Evolutionary conservation across 768 basidiomycete species (phyloP).

Genomic region (Tulasnella sp.): DNA sequence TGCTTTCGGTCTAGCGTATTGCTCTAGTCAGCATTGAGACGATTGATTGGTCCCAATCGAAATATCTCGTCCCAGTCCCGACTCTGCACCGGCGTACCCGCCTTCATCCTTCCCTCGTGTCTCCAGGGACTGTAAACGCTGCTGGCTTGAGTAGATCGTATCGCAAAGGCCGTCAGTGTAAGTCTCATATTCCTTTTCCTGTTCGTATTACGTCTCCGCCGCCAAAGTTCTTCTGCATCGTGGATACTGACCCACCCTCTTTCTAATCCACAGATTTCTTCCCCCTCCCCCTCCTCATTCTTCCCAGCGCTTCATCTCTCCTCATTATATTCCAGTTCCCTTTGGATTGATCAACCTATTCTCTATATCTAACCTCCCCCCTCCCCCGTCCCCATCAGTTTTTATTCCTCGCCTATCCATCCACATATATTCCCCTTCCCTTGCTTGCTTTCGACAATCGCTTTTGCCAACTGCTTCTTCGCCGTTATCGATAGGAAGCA

Average conservation of each 20-base stretch:
- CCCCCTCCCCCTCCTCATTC: slow-evolving; percentile 2
- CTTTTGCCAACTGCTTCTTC: neutral
- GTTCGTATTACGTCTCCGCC: neutral
- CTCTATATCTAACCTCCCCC: slow-evolving; percentile 2
- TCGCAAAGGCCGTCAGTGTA: slow-evolving; percentile 4
- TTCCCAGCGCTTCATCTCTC: slow-evolving; percentile 2
- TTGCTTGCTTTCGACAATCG: neutral
- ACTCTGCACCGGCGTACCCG: neutral
- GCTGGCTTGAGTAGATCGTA: neutral
- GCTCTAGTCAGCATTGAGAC: slow-evolving; percentile 1
- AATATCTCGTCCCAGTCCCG: slow-evolving; percentile 1
- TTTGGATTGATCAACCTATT: slow-evolving; percentile 11
- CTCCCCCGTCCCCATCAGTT: neutral
- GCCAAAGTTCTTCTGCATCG: neutral
- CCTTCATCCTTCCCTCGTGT: neutral
- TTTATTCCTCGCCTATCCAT: slow-evolving; percentile 15
- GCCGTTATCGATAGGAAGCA: neutral
- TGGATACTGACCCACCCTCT: neutral
- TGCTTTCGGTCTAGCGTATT: neutral
- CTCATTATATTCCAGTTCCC: neutral
- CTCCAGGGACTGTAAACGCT: neutral
- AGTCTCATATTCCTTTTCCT: neutral
- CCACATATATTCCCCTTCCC: neutral
- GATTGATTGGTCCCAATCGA: slow-evolving; percentile 15
- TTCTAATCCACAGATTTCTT: slow-evolving; percentile 4